Conservation (phyloP, 177 flowering plant genomes). For the Vitis hybrid region DNA sequence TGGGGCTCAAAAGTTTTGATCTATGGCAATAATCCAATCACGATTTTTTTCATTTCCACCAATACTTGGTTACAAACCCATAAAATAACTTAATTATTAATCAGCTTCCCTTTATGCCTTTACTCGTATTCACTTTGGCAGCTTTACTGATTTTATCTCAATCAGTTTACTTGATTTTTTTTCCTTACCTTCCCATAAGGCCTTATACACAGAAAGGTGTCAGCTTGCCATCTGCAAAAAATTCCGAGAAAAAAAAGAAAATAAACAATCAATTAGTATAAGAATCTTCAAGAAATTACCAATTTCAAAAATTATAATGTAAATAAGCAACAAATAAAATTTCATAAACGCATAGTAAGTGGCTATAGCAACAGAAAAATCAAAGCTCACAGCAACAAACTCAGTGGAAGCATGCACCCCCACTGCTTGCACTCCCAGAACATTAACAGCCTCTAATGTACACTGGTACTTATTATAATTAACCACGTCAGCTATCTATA, state of each 20-base stretch:
- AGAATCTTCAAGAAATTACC: not conserved
- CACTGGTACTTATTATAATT: not conserved
- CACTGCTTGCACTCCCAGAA: not conserved
- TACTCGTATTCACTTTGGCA: not conserved
- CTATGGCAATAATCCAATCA: not conserved
- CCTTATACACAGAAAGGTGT: not conserved
- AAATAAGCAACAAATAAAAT: not conserved
- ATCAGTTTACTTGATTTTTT: not conserved
- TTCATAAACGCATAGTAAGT: not conserved
- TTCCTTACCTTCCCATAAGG: not conserved
- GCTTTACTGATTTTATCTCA: not conserved
- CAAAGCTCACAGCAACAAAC: not conserved
- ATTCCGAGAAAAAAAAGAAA: not conserved
- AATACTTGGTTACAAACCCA: not conserved
- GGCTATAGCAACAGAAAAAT: not conserved
- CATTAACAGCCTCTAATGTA: not conserved
- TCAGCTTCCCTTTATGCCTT: not conserved
- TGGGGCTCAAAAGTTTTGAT: not conserved
- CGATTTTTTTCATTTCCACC: not conserved
- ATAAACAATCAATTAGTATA: not conserved
- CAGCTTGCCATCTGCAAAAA: conserved; percentile 5
- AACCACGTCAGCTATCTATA: too few species aligned
- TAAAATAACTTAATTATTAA: not conserved
- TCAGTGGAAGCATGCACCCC: not conserved
- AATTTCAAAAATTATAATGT: not conserved